These are phyloP conservation scores for Dactylonectria estremocensis DNA, from an alignment of 2,329 filamentous ascomycete genomes.

Conservation along the genomic window DNA sequence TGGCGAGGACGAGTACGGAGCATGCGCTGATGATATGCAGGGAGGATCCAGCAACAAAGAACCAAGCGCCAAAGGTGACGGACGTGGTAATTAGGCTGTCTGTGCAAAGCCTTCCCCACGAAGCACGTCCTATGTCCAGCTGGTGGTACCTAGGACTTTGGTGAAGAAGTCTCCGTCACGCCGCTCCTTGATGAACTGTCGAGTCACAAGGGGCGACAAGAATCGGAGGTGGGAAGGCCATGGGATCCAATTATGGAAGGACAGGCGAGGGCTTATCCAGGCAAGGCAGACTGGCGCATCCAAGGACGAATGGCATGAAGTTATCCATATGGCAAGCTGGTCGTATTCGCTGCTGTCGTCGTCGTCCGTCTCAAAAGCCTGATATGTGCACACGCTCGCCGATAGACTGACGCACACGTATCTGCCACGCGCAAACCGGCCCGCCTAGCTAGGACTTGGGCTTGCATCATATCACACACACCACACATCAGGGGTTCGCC, in stretches of 20 bases:
- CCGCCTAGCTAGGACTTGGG: slow-evolving; percentile 20
- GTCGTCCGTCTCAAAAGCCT: slow-evolving; percentile 19
- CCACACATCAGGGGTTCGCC: slow-evolving; percentile 34
- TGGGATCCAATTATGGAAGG: slow-evolving; percentile 1
- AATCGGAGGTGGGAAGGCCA: slow-evolving; percentile 11
- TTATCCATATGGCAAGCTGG: background rate
- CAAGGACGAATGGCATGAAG: background rate
- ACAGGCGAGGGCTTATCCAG: background rate
- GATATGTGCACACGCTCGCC: slow-evolving; percentile 13
- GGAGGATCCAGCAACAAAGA: slow-evolving; percentile 12
- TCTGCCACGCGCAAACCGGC: slow-evolving; percentile 20
- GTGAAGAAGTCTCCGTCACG: background rate
- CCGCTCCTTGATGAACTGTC: background rate
- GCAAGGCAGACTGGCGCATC: background rate
- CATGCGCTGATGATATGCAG: slow-evolving; percentile 7
- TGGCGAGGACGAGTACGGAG: background rate
- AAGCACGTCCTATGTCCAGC: slow-evolving; percentile 20
- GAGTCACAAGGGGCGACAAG: slow-evolving; percentile 5
- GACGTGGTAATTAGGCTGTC: slow-evolving; percentile 1
- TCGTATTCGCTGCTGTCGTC: slow-evolving; percentile 7
- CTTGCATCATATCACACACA: slow-evolving; percentile 39
- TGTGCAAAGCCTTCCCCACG: slow-evolving; percentile 23
- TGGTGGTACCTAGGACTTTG: slow-evolving; percentile 3
- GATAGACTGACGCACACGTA: slow-evolving; percentile 23
- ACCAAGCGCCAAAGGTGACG: background rate